A percentile compares a stretch with the other conserved stretches of the same genome.
These are phyloP conservation scores for Avena atlantica DNA, from an alignment of 176 grass and related monocot species.

Conservation along the genomic window DNA sequence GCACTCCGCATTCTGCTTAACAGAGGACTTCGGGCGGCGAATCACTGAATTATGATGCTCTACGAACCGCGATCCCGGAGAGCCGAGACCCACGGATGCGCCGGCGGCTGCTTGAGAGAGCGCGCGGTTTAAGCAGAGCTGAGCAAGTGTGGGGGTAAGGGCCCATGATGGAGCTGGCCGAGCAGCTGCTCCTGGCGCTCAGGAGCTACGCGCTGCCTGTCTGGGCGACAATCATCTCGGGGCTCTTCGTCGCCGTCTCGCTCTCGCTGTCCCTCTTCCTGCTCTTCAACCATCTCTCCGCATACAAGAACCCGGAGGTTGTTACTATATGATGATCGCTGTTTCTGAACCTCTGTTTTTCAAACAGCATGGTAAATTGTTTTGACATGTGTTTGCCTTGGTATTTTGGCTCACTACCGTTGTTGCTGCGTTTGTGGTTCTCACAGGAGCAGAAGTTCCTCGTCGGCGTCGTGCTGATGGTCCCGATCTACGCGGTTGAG, in stretches of 20 bases:
- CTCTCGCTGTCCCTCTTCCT: conserved; percentile 75
- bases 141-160: not conserved
- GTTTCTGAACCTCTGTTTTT: conserved; percentile 20
- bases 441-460: conserved; percentile 95
- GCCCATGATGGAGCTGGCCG: conserved; percentile 42
- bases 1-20: too few species aligned
- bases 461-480: conserved; percentile 85
- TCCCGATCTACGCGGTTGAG: conserved; percentile 78
- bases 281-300: conserved; percentile 71
- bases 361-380: not conserved
- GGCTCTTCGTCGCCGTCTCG: conserved; percentile 50
- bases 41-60: not conserved
- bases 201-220: conserved; percentile 49
- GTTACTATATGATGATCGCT: not conserved
- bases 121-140: not conserved
- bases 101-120: not conserved
- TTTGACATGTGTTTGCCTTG: not conserved
- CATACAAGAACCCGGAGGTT: conserved; percentile 97
- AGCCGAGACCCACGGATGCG: not conserved
- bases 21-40: too few species aligned
- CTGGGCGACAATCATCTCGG: conserved; percentile 63
- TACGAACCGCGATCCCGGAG: not conserved
- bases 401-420: not conserved
- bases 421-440: not conserved
- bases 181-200: conserved; percentile 42